Evolutionary conservation across 345 rosid species (phyloP).

Genomic region (Corchorus capsularis): DNA sequence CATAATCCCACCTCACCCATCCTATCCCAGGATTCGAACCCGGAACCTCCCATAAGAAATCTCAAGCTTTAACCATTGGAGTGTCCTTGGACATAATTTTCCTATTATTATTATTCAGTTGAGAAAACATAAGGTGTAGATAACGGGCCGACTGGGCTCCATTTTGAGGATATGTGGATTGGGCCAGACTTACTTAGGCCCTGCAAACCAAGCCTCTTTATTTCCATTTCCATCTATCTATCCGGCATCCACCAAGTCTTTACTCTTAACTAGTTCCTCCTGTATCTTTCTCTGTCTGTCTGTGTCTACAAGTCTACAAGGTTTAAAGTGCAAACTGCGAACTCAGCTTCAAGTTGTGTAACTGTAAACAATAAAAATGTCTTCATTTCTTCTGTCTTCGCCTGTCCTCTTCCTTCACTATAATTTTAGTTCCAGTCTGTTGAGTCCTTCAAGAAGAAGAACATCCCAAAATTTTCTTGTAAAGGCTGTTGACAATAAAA

Average conservation of each 20-base stretch:
- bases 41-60: too few species aligned
- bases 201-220: background rate
- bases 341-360: too few species aligned
- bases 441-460: slow-evolving; percentile 18
- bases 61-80: too few species aligned
- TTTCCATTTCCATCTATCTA: too few species aligned
- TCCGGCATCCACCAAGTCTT: background rate
- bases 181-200: background rate
- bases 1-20: too few species aligned
- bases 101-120: too few species aligned
- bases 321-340: too few species aligned
- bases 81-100: too few species aligned
- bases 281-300: background rate
- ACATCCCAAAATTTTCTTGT: slow-evolving; percentile 30
- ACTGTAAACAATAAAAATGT: slow-evolving; percentile 16
- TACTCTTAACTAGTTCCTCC: too few species aligned
- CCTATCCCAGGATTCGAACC: too few species aligned
- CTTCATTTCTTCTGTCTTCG: slow-evolving; percentile 24
- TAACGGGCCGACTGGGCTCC: background rate
- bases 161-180: background rate
- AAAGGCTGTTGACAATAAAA: slow-evolving; percentile 23
- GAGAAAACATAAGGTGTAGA: too few species aligned
- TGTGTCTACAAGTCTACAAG: too few species aligned
- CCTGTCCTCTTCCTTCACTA: slow-evolving; percentile 26
- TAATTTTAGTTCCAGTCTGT: slow-evolving; percentile 23